These are phyloP conservation scores for Trichophyton rubrum DNA, from an alignment of 2,329 filamentous ascomycete species.

Conservation along the genomic window DNA sequence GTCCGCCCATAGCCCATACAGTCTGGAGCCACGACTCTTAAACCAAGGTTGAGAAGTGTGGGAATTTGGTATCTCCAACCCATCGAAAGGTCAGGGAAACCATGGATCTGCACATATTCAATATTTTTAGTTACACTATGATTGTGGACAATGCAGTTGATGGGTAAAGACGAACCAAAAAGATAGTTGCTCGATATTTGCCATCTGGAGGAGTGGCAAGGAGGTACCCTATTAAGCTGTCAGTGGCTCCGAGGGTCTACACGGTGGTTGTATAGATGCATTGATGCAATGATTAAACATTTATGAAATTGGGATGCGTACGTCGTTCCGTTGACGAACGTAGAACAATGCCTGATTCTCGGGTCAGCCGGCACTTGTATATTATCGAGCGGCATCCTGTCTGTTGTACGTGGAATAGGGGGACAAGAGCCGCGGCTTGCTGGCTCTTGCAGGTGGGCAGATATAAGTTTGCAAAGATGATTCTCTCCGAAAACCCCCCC, in stretches of 20 bases:
- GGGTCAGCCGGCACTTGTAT: slow-evolving; percentile 51
- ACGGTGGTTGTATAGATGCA: neutral
- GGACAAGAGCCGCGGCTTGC: neutral
- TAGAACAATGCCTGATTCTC: slow-evolving; percentile 52
- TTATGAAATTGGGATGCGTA: slow-evolving; percentile 37
- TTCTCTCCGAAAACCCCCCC: neutral
- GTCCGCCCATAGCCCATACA: slow-evolving; percentile 78
- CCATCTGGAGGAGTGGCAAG: slow-evolving; percentile 35
- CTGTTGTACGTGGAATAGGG: neutral
- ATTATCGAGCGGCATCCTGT: slow-evolving; percentile 45
- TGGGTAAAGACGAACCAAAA: slow-evolving; percentile 36
- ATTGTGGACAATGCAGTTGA: neutral
- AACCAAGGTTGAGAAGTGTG: slow-evolving; percentile 54
- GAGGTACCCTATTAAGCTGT: slow-evolving; percentile 35
- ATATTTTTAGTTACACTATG: neutral
- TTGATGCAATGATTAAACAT: neutral
- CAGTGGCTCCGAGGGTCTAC: neutral
- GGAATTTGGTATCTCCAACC: slow-evolving; percentile 90
- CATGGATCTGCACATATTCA: slow-evolving; percentile 45
- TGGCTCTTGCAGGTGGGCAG: neutral
- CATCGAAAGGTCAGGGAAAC: slow-evolving; percentile 70
- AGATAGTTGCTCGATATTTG: slow-evolving; percentile 40
- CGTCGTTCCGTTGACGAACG: slow-evolving; percentile 53
- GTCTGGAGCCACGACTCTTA: slow-evolving; percentile 73
- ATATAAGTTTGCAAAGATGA: neutral